Base-by-base conservation (phyloP, 164 flowering plant species). In the Tinospora cordifolia region DNA sequence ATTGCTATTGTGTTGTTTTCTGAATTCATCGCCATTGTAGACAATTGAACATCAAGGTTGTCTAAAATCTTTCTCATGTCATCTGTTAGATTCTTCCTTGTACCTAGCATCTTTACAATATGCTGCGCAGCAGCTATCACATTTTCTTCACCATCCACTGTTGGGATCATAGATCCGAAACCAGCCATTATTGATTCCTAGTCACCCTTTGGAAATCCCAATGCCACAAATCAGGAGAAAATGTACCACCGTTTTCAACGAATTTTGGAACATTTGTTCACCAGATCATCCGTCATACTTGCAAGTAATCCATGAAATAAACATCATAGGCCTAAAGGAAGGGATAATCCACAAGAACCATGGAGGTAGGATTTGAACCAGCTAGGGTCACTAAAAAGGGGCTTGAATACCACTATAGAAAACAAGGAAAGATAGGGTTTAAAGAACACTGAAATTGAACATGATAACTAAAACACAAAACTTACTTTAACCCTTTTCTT, bases 91-190 rank as follows among this genome's bases (percentile, higher is more conserved):
- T 80, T 85, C 78, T 75, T 87, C n/a, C 80, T 82, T 6, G 88
- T 72, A 19, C 83, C 86, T 21, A 90, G 74, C 14, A 87, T 90
- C 75, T 67, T 82, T 44, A 81, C 81, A 64, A 90, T 80, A 7
- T 85, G 81, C 66, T 85, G 77, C 0, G 87, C 89, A 0, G 90
- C 90, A 74, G 89, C 90, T 74, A 92, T 81, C 59, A 92, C 75
- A 25, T 81, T 75, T 10, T 85, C 90, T 62, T 87, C 94, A 58
- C 72, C 83, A 51, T 77, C 87, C 41, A 78, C 34, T 54, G 22
- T 19, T 63, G 81, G 58, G 13, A 30, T 49, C 24, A 70, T 36
- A 70, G 79, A 21, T 46, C 74, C 70, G 74, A 60, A 70, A 36
- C 85, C 89, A 47, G 77, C 87, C 91, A 87, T 86, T 13, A 54